Evolutionary conservation across 2,329 filamentous ascomycete species (phyloP), one percentile per base, ranked within the genome.

Genomic region (Aureobasidium subglaciale): DNA sequence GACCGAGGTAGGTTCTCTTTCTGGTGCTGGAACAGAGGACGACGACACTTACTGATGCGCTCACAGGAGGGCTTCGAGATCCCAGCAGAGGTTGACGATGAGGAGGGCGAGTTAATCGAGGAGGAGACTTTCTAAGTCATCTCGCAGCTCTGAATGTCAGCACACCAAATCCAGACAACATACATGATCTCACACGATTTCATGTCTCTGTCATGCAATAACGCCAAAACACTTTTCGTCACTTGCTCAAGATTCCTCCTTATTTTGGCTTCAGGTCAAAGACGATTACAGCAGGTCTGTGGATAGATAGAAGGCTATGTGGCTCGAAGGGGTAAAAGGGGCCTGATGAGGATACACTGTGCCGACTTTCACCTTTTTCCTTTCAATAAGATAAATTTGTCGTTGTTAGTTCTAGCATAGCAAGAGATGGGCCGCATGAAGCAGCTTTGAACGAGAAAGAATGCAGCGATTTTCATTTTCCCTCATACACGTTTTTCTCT

Each of bases 61-160:
- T 35, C 25, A 43, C 59, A 73, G 65, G 75, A 78, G 62, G 75
- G 75, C 30, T 95, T 95, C 66, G 90, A 95, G 77, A 95, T 96
- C 65, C 90, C 90, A 5, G 84, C 85, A 48, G 88, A 93, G 70
- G 82, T 77, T 20, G 86, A 90, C 65, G 82, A 73, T 16, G 72
- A 83, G 22, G 86, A 90, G 65, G 82, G 73, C 20, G 72, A 83
- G 18, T 64, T 62, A 57, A 85, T 85, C 61, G 88, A 91, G 69
- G 86, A 91, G 71, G 88, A 93, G 80, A 90, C 87, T 54, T 90
- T 90, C 66, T 90, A 64, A 34, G 30, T 48, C 29, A 24, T 16
- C 16, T 20, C 41, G 10, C 25, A 30, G 2, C 27, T 22, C 9
- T 6, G 5, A 22, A 20, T n/a, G n/a, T 32, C 27, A 20, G 27